phyloP scores from a whole-genome alignment of 208 protist genomes.

The Leishmania tarentolae region DNA sequence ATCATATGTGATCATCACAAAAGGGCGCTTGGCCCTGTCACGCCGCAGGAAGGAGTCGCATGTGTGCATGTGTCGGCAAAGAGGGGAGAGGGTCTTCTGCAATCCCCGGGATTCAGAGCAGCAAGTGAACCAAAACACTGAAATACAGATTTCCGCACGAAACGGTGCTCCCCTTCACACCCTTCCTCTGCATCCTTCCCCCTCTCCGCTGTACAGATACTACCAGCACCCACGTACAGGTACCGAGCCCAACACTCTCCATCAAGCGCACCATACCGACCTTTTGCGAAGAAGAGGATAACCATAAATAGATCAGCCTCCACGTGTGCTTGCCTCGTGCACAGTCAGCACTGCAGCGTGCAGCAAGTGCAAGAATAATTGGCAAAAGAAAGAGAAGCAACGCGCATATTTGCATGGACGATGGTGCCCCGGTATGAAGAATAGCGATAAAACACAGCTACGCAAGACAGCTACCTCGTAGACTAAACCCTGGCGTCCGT shows the following conservation, averaged over 20 bases:
- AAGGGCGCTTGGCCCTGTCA: neutral
- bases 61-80: neutral
- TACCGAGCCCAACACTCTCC: neutral
- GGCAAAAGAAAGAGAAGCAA: neutral
- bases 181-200: neutral
- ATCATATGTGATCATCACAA: neutral
- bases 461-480: neutral
- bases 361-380: neutral
- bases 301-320: neutral
- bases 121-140: neutral
- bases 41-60: neutral
- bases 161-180: neutral
- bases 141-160: neutral
- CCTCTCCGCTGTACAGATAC: neutral
- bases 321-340: neutral
- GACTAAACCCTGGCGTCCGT: neutral
- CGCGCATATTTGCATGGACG: neutral
- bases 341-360: neutral
- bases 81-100: neutral
- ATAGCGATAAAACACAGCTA: neutral
- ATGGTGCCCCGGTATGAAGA: neutral
- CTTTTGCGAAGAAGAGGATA: neutral
- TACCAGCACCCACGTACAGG: neutral
- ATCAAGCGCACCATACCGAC: neutral
- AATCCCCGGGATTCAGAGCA: neutral